Evolutionary conservation across 2,329 filamentous ascomycete genomes (phyloP).

Genomic region (Stagonosporopsis cucurbitacearum): DNA sequence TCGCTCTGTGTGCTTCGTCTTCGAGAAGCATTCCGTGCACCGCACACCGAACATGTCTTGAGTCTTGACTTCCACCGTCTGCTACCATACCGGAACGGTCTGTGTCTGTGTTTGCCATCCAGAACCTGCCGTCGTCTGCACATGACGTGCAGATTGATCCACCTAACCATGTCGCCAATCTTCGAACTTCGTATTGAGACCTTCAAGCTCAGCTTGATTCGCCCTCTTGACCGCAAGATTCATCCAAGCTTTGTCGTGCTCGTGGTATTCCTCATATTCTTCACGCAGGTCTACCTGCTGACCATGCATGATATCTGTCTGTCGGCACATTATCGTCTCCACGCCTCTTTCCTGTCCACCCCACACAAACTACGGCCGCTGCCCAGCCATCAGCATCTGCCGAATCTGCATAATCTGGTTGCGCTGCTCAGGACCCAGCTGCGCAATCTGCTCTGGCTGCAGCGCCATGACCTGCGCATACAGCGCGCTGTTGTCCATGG

Average conservation of each 20-base stretch:
- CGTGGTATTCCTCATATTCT: background rate
- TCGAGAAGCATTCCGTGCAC: slow-evolving; percentile 13
- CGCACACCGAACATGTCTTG: background rate
- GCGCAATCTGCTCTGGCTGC: slow-evolving; percentile 79
- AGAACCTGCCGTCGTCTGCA: background rate
- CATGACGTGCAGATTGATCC: too few relatives aligned
- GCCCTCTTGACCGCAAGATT: background rate
- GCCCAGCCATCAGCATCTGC: slow-evolving; percentile 61
- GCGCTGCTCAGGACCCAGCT: slow-evolving; percentile 75
- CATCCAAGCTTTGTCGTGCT: background rate
- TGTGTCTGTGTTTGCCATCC: too few relatives aligned
- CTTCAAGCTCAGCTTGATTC: too few relatives aligned
- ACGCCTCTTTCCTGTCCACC: too few relatives aligned
- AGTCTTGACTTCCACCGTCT: background rate
- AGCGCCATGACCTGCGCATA: slow-evolving; percentile 83
- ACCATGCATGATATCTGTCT: background rate
- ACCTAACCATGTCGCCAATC: background rate
- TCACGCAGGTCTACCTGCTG: background rate
- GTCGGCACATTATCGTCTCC: background rate
- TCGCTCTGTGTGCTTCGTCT: background rate
- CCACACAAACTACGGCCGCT: slow-evolving; percentile 15
- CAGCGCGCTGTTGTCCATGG: slow-evolving; percentile 67
- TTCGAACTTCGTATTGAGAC: too few relatives aligned
- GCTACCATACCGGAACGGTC: too few relatives aligned
- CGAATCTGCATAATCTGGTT: slow-evolving; percentile 81